Conservation (phyloP, 2,329 filamentous ascomycete genomes). For the Didymella segeticola region DNA sequence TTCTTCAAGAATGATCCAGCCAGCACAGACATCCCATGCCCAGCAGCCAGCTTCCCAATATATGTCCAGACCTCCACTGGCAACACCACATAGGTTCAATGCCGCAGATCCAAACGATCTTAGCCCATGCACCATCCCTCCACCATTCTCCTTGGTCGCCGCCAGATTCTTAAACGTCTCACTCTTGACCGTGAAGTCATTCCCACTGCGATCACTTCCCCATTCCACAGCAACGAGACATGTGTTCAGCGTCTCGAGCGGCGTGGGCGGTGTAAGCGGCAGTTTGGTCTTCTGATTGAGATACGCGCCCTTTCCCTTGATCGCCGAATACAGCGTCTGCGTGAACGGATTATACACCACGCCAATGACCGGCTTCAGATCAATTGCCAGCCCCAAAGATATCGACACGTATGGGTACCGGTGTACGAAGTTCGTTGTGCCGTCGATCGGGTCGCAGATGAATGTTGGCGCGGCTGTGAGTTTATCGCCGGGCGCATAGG, state of each 20-base stretch:
- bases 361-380: conserved; percentile 68
- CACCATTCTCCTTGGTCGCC: conserved; percentile 65
- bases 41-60: conserved; percentile 88
- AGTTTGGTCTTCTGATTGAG: conserved; percentile 47
- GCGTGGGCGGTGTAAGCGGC: conserved; percentile 60
- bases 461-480: conserved; percentile 75
- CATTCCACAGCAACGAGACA: conserved; percentile 76
- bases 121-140: conserved; percentile 78
- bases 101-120: conserved; percentile 76
- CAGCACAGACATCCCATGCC: conserved; percentile 86
- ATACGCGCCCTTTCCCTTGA: conserved; percentile 72
- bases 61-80: conserved; percentile 72
- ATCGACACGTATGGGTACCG: conserved; percentile 76
- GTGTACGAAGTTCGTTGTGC: conserved; percentile 83
- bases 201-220: conserved; percentile 71
- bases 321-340: conserved; percentile 71
- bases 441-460: conserved; percentile 83
- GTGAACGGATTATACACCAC: conserved; percentile 83
- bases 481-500: conserved; percentile 69
- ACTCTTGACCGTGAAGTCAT: conserved; percentile 74
- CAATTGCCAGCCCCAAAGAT: conserved; percentile 74
- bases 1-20: conserved; percentile 77
- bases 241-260: conserved; percentile 65
- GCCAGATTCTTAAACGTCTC: conserved; percentile 66
- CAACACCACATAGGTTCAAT: conserved; percentile 75